Evolutionary conservation across 768 basidiomycete species (phyloP), one percentile per base, ranked within the genome.

Genomic region (Podaxis mareebaensis): DNA sequence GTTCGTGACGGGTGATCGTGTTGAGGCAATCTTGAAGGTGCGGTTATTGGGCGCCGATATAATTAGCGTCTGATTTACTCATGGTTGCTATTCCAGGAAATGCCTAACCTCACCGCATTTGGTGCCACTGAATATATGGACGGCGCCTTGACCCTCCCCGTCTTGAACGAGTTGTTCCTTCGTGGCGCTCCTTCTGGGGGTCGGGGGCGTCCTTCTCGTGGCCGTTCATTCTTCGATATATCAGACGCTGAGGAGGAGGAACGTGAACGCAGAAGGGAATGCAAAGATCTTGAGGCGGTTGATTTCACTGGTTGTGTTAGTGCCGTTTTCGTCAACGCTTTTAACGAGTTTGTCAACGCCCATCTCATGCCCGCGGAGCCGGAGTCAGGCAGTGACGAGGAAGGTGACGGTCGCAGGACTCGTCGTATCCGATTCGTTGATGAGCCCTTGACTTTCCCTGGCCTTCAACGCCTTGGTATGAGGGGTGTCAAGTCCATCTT

Each of bases 81-180:
- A 70, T 61, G 56, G 63, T 30, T 51, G 40, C 38, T 51, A 53
- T 67, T 65, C 26, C 70, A 96, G 93, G 94, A 96, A 83, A 87
- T 90, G 77, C 93, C 94, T 0, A 95, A 95, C 67, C 78, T 99
- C 11, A 81, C 81, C 17, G 83, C 88, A 8, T 94, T 99, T 66
- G 96, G 96, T n/a, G 95, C 94, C 4, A 98, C 96, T 2, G 96
- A 99, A 74, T 99, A 98, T 73, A 98, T 99, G 93, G 96, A 99
- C 67, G 90, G 92, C 3, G 90, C 96, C 0, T 80, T 99, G 46
- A 92, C 90, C 12, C 78, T 92, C 15, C 81, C 89, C 0, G 95
- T 99, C 17, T 78, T 99, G 11, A 91, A 88, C 59, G 96, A 98
- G 71, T 78, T 99, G 17, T 88, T 99, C 69, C 86, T 99, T 64